phyloP scores from a whole-genome alignment of 352 stramenopile species.

The Pythium brassicae region DNA sequence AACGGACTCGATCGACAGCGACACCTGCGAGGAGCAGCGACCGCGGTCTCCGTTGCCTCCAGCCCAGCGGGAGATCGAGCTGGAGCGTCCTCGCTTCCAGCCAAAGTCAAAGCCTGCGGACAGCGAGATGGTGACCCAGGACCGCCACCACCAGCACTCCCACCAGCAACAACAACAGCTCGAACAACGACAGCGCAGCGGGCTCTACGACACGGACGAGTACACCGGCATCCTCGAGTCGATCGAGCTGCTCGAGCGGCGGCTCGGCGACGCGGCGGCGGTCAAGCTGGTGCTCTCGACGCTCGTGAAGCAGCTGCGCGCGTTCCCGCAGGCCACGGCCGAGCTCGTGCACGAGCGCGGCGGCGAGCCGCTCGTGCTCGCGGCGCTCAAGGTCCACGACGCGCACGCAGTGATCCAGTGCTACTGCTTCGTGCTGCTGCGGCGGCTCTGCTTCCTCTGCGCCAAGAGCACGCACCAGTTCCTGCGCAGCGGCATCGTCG shows the following conservation, averaged over 20 bases:
- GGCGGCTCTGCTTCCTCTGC: conserved; percentile 70
- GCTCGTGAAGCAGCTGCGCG: conserved; percentile 79
- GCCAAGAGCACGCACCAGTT: conserved; percentile 55
- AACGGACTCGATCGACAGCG: neutral
- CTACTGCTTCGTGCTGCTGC: conserved; percentile 72
- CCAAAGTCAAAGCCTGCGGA: conserved; percentile 1
- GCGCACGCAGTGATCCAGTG: conserved; percentile 75
- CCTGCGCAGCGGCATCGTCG: conserved; percentile 45
- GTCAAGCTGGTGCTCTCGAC: conserved; percentile 62
- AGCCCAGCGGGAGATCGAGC: neutral
- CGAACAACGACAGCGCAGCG: neutral
- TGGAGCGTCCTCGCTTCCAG: conserved; percentile 14
- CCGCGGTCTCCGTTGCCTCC: neutral
- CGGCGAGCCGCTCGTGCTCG: conserved; percentile 51
- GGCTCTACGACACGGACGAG: conserved; percentile 23
- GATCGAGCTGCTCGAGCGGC: conserved; percentile 40
- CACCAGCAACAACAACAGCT: neutral
- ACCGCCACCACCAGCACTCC: neutral
- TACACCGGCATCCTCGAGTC: conserved; percentile 35
- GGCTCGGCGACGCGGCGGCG: conserved; percentile 31
- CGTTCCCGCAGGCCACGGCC: conserved; percentile 57
- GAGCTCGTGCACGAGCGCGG: conserved; percentile 41
- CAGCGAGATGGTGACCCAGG: neutral
- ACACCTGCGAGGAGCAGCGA: neutral
- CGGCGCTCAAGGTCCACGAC: conserved; percentile 51